Conservation (phyloP, 768 basidiomycete genomes). For the Suillus sp. region DNA sequence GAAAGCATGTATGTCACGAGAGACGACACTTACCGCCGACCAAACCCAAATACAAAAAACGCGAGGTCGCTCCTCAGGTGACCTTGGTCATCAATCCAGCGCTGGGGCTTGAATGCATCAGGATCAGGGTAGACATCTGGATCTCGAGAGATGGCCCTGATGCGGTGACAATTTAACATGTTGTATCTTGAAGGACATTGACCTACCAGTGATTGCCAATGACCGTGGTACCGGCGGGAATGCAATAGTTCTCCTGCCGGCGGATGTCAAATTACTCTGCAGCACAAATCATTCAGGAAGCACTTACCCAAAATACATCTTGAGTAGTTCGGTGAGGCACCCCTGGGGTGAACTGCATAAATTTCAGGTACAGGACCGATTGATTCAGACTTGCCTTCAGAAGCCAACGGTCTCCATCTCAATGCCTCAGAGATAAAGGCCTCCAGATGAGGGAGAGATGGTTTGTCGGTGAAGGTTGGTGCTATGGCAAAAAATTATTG, state of each 20-base stretch:
- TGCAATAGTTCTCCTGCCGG: conserved; percentile 26
- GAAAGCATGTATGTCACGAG: not conserved
- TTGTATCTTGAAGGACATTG: not conserved
- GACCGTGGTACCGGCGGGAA: conserved; percentile 25
- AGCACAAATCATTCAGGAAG: not conserved
- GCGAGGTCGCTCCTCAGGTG: conserved; percentile 49
- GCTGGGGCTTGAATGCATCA: conserved; percentile 30
- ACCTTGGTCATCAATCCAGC: conserved; percentile 41
- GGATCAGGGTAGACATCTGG: conserved; percentile 10
- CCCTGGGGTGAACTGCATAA: conserved; percentile 11
- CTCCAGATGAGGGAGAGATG: not conserved
- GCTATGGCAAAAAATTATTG: conserved; percentile 15
- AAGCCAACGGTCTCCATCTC: not conserved
- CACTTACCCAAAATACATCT: not conserved
- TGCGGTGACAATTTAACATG: not conserved
- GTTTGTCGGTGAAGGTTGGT: not conserved
- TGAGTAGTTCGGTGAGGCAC: conserved; percentile 1
- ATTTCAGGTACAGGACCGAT: not conserved
- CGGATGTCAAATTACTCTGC: not conserved
- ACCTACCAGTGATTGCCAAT: conserved; percentile 23
- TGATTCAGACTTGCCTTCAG: not conserved
- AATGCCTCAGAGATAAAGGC: not conserved
- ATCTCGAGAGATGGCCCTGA: conserved; percentile 7
- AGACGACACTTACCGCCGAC: conserved; percentile 28
- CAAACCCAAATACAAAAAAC: conserved; percentile 57